Conservation (phyloP, 1,284 basidiomycete species). For the Malassezia pachydermatis region DNA sequence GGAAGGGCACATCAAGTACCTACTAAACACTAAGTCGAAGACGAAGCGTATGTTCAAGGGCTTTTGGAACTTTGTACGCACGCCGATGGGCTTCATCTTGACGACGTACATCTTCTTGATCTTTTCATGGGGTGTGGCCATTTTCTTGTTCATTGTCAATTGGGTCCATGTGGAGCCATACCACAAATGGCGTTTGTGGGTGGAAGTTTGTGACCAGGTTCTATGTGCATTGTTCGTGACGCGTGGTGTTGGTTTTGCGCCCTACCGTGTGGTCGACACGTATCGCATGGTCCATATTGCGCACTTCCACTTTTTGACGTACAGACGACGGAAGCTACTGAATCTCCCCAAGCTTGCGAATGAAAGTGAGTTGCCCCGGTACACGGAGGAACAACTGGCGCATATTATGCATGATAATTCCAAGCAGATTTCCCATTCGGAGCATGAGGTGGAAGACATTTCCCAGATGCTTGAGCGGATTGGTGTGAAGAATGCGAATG, state of each 20-base stretch:
- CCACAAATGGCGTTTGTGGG: constrained; percentile 32
- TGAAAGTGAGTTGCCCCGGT: constrained; percentile 37
- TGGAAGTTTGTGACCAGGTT: constrained; percentile 46
- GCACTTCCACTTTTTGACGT: constrained; percentile 40
- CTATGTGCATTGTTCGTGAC: constrained; percentile 42
- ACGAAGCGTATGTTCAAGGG: constrained; percentile 30
- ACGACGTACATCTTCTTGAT: constrained; percentile 37
- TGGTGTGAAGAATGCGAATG: constrained; percentile 9
- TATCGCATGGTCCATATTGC: constrained; percentile 44
- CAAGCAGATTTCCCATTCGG: background rate
- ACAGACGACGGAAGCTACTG: constrained; percentile 27
- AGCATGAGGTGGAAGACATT: constrained; percentile 10
- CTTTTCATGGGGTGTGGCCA: constrained; percentile 39
- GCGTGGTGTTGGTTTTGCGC: constrained; percentile 42
- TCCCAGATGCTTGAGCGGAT: constrained; percentile 5
- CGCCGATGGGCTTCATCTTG: constrained; percentile 43
- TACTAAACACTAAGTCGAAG: constrained; percentile 60
- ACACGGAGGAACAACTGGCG: constrained; percentile 4
- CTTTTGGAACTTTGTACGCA: constrained; percentile 37
- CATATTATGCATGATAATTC: background rate
- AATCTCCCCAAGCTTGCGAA: constrained; percentile 34
- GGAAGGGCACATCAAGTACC: constrained; percentile 68
- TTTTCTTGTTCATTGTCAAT: constrained; percentile 36
- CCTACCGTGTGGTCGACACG: constrained; percentile 43
- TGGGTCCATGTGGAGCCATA: constrained; percentile 31